Base-by-base conservation (phyloP, 345 rosid species). In the Ricinus communis region DNA sequence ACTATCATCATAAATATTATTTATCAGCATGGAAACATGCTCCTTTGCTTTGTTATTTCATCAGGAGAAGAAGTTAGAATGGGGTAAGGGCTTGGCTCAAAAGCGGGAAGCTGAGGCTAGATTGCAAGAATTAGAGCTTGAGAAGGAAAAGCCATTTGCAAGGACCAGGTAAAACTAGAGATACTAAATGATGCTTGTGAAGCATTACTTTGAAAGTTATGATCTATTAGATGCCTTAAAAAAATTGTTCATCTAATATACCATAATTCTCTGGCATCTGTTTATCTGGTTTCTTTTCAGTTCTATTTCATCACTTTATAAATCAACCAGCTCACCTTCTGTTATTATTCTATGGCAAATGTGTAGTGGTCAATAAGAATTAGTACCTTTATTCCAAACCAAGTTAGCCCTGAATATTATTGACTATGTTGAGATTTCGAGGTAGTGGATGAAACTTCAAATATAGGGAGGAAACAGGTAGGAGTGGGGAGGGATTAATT, bases 41-140 rank as follows among this genome's bases (percentile, higher is more conserved):
- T 43, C 41, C 10, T 59, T 36, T 25, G n/a, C 21, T 60, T 22
- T 54, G n/a, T 75, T 66, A 12, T 59, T 45, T 15, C 7, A 51
- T 71, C 79, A 94, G 98, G 96, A 90, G 77, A 88, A 75, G 70
- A 86, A 87, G 57, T 75, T 91, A 79, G 97, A 94, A 84, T 94
- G 97, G 98, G 96, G 98, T n/a, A 86, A 94, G 80, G 98, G 98
- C 70, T 84, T 94, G 85, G 91, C 97, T 69, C 98, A 94, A 76
- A 94, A 90, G 84, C 83, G 93, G 31, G 93, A 90, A 80, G 91
- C 88, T 49, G 97, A 94, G 79, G 88, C 88, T 62, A 88, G 83
- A 72, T 28, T 84, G 75, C 82, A 76, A 57, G 97, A 91, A 64
- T 65, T 94, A 69, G 96, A 94, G 80, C 82, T 78, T 49, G 97